Conservation (phyloP, 768 basidiomycete genomes). For the Tricholoma terreum region DNA sequence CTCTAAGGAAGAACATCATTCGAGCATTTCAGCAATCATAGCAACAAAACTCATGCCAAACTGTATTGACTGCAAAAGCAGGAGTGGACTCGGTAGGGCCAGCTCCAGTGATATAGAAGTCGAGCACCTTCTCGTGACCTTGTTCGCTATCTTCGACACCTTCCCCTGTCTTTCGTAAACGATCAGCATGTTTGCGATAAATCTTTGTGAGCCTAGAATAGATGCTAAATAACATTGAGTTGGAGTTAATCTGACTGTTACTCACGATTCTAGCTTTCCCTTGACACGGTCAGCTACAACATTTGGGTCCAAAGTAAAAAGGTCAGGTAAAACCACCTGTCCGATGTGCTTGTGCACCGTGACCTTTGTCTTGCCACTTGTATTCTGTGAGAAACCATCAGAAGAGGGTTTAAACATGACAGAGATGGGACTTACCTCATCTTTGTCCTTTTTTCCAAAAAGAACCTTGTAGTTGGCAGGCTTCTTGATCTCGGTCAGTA, state of each 20-base stretch:
- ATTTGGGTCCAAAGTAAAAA: slow-evolving; percentile 9
- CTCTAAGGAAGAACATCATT: slow-evolving; percentile 9
- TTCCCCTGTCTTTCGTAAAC: slow-evolving; percentile 17
- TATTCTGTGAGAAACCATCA: slow-evolving; percentile 15
- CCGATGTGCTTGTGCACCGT: slow-evolving; percentile 21
- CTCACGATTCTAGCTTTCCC: not conserved
- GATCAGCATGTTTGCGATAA: slow-evolving; percentile 11
- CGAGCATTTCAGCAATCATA: not conserved
- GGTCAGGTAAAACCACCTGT: slow-evolving; percentile 14
- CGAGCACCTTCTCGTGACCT: not conserved
- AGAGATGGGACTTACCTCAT: slow-evolving; percentile 7
- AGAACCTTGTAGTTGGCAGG: slow-evolving; percentile 17
- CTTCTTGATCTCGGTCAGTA: slow-evolving; percentile 15
- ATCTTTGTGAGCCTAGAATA: slow-evolving; percentile 9
- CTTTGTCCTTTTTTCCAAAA: slow-evolving; percentile 15
- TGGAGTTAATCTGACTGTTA: slow-evolving; percentile 2
- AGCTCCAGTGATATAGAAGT: slow-evolving; percentile 12
- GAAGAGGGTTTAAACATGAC: not conserved
- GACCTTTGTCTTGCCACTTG: slow-evolving; percentile 20
- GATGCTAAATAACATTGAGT: slow-evolving; percentile 9
- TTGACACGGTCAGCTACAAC: slow-evolving; percentile 18
- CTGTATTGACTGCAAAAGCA: slow-evolving; percentile 13
- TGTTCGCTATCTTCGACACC: slow-evolving; percentile 11
- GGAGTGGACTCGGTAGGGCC: slow-evolving; percentile 18
- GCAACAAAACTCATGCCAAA: slow-evolving; percentile 29